Evolutionary conservation across 2,329 filamentous ascomycete species (phyloP), one percentile per base, ranked within the genome.

Genomic region (Nigrospora osmanthi): DNA sequence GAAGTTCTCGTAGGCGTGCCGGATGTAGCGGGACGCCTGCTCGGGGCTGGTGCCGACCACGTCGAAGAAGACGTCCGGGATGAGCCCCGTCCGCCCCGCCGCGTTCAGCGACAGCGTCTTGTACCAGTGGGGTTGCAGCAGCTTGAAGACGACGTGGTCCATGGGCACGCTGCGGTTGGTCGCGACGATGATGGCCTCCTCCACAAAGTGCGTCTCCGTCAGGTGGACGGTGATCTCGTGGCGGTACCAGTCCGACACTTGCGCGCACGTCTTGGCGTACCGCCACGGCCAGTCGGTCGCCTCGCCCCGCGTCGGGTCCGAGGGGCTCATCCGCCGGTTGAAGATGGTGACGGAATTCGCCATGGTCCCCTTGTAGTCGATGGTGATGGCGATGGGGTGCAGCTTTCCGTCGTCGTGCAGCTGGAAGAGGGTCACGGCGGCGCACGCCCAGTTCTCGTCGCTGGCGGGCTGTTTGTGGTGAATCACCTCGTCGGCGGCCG

Each of bases 81-180:
- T 64, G 2, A 76, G 60, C 2, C 61, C 62, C 3, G 58, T 53
- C 32, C 73, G 61, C 0, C 70, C 72, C 1, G 69, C 68, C 1
- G 70, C 68, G 45, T 76, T 76, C 46, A 75, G 56, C 0, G 71
- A 65, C 2, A 76, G 62, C 0, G 73, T 76, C 53, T 70, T 73
- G 47, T 65, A 65, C 72, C 73, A 75, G 45, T 74, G 71, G 0
- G 70, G 71, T 11, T 64, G 59, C 0, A 76, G 57, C 0, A 73
- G 53, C 38, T 61, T 57, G 56, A 65, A 71, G 3, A 76, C 60
- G 6, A 65, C 51, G 50, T 75, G 71, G n/a, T 64, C 51, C 50
- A 57, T 58, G 9, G 64, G 62, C 6, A 74, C 56, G 2, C 59
- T 59, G 7, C 70, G 66, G 49, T 72, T 63, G 1, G 68, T 65